Evolutionary conservation across 129 eudicot species (phyloP).

Genomic region (Tagetes erecta): DNA sequence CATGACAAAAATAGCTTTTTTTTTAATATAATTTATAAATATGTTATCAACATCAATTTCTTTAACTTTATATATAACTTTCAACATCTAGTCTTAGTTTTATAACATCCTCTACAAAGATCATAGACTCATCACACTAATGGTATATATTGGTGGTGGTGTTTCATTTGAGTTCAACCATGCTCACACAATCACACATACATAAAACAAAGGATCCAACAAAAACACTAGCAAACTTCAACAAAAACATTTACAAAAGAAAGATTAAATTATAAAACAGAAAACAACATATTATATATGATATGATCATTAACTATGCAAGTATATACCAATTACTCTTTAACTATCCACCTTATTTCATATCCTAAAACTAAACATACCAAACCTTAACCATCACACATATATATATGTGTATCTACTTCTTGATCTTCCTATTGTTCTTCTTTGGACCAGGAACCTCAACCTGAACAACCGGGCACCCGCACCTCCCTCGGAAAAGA

Average conservation of each 20-base stretch:
- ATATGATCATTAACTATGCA: not conserved
- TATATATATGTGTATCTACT: conserved; percentile 26
- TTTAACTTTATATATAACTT: no score
- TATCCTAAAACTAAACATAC: not conserved
- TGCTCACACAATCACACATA: not conserved
- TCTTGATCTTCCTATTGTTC: conserved; percentile 62
- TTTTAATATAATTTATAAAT: no score
- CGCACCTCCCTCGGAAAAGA: conserved; percentile 76
- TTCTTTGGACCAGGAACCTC: conserved; percentile 83
- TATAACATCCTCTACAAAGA: no score
- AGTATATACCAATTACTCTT: conserved; percentile 8
- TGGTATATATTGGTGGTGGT: not conserved
- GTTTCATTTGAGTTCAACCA: not conserved
- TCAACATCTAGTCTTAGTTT: no score
- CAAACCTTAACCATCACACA: conserved; percentile 17
- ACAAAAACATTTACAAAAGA: not conserved
- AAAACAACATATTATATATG: not conserved
- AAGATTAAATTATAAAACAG: not conserved
- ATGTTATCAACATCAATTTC: no score
- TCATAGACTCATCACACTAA: no score
- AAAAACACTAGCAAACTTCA: not conserved
- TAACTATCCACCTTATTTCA: conserved; percentile 17
- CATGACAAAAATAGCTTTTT: no score
- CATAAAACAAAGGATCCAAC: conserved; percentile 8
- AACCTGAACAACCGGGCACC: conserved; percentile 82